These are phyloP conservation scores for Clohesyomyces aquaticus DNA, from an alignment of 495 filamentous ascomycete species.

Conservation along the genomic window DNA sequence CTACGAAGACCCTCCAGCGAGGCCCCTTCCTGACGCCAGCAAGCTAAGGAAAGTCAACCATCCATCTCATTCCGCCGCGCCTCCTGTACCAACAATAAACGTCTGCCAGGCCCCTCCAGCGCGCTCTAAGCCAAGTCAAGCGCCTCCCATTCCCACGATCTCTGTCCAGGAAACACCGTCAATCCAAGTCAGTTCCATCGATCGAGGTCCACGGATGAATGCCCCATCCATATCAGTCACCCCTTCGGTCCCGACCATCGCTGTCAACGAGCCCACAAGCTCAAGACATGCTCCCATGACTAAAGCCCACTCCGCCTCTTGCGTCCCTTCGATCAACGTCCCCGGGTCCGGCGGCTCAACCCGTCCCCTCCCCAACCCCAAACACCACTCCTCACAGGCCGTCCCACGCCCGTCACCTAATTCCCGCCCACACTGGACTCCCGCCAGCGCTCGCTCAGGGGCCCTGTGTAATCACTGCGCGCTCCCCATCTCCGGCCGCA, in stretches of 20 bases:
- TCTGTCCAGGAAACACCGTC: conserved; percentile 58
- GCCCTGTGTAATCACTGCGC: conserved; percentile 84
- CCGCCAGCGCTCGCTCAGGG: conserved; percentile 63
- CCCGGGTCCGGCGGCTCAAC: conserved; percentile 19
- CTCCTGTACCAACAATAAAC: conserved; percentile 44
- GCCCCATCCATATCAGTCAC: conserved; percentile 39
- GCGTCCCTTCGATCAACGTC: conserved; percentile 29
- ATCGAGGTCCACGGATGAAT: conserved; percentile 21
- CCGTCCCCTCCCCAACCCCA: conserved; percentile 53
- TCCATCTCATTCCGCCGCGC: conserved; percentile 28
- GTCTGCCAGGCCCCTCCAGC: conserved; percentile 46
- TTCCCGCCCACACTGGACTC: conserved; percentile 53
- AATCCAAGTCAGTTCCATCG: conserved; percentile 41
- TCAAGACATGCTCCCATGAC: conserved; percentile 3
- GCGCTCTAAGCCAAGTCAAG: conserved; percentile 34
- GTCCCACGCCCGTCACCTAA: conserved; percentile 41
- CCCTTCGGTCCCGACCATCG: conserved; percentile 38
- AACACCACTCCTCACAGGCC: conserved; percentile 39
- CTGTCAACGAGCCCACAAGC: conserved; percentile 20
- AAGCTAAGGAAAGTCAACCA: conserved; percentile 36
- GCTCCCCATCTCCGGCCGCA: conserved; percentile 82
- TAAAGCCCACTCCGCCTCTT: conserved; percentile 21
- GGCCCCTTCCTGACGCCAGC: conserved; percentile 20
- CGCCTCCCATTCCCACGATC: conserved; percentile 56
- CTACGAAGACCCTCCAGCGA: conserved; percentile 32